Conservation (phyloP, 345 rosid genomes). For the Brassica incana region DNA sequence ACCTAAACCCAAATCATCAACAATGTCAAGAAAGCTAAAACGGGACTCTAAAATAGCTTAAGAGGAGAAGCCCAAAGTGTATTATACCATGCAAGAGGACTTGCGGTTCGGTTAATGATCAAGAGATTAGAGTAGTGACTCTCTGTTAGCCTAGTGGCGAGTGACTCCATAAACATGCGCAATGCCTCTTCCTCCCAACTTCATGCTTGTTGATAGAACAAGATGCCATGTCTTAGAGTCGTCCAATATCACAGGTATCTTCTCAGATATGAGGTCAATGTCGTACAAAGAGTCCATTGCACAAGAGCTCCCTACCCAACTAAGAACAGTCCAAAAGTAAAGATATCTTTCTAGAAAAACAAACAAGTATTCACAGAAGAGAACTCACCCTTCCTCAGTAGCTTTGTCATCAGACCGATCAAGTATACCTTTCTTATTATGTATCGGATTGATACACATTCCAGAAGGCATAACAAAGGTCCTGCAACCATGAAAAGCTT, state of each 20-base stretch:
- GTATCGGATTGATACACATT: slow-evolving; percentile 93
- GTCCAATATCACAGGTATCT: slow-evolving; percentile 84
- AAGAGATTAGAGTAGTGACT: slow-evolving; percentile 65
- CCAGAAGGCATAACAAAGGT: slow-evolving; percentile 96
- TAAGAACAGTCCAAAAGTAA: slow-evolving; percentile 34
- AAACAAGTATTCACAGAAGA: not conserved
- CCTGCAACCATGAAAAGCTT: slow-evolving; percentile 31
- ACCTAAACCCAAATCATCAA: slow-evolving; percentile 54
- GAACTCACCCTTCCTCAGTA: slow-evolving; percentile 68
- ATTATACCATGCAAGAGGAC: slow-evolving; percentile 75
- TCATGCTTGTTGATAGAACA: slow-evolving; percentile 46
- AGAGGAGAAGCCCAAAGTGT: slow-evolving; percentile 51
- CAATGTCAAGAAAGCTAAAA: not conserved
- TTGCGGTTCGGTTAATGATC: slow-evolving; percentile 66
- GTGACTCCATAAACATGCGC: slow-evolving; percentile 66
- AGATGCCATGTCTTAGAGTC: slow-evolving; percentile 76
- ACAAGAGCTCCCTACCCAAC: slow-evolving; percentile 79
- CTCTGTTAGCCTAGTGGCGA: slow-evolving; percentile 60
- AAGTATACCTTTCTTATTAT: slow-evolving; percentile 77
- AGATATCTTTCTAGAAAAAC: not conserved
- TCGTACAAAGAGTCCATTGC: slow-evolving; percentile 83
- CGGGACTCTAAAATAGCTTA: not conserved
- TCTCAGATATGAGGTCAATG: slow-evolving; percentile 80
- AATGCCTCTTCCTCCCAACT: not conserved
- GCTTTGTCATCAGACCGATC: slow-evolving; percentile 52